A percentile compares a stretch with the other conserved stretches of the same genome.
These are phyloP conservation scores for Psidium friedrichsthalianum DNA, from an alignment of 345 rosid genomes.

Conservation along the genomic window DNA sequence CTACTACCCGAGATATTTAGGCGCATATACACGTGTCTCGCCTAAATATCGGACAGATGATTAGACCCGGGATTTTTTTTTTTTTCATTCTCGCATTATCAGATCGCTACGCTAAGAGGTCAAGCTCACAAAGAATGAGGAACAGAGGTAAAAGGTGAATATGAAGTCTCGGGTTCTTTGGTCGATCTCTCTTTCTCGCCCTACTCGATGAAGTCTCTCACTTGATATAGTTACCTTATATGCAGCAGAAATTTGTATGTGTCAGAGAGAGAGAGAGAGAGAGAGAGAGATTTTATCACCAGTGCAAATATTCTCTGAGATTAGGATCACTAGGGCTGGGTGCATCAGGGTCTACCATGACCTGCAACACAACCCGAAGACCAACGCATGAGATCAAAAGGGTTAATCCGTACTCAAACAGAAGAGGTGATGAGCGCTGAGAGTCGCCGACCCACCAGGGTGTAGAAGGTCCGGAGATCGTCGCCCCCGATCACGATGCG, in stretches of 20 bases:
- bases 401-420: not conserved
- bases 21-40: not conserved
- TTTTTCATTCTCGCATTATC: not conserved
- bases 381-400: not conserved
- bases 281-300: slow-evolving; percentile 12
- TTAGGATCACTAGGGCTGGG: slow-evolving; percentile 64
- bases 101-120: not conserved
- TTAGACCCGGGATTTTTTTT: not conserved
- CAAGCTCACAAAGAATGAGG: not conserved
- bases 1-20: not conserved
- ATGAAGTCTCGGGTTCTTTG: not conserved
- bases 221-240: not conserved
- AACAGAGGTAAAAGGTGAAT: not conserved
- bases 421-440: not conserved
- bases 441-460: slow-evolving; percentile 24
- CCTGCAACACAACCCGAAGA: slow-evolving; percentile 12
- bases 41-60: not conserved
- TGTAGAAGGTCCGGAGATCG: slow-evolving; percentile 58
- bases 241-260: not conserved
- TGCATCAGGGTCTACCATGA: slow-evolving; percentile 73
- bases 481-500: slow-evolving; percentile 53
- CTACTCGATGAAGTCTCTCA: not conserved
- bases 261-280: not conserved
- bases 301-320: slow-evolving; percentile 53
- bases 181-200: not conserved